These are phyloP conservation scores for Clavispora vitiphila DNA, from an alignment of 805 yeast genomes.

Conservation along the genomic window DNA sequence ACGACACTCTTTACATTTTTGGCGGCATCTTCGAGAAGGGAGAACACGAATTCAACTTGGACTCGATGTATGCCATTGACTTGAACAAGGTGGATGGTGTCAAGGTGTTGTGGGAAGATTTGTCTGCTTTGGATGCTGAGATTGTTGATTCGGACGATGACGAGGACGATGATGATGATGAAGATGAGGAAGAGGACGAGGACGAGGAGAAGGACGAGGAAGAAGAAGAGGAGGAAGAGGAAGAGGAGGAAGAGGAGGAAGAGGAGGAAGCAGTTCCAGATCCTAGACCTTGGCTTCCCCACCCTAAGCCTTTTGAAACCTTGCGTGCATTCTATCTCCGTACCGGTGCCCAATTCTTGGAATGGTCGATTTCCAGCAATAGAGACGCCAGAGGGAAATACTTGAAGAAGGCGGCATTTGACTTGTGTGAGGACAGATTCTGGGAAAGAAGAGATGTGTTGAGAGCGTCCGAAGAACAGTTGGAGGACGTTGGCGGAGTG, in stretches of 20 bases:
- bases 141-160: conserved; percentile 57
- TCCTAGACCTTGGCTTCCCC: conserved; percentile 94
- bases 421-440: conserved; percentile 90
- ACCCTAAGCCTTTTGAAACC: conserved; percentile 88
- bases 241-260: conserved; percentile 55
- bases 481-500: conserved; percentile 88
- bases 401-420: conserved; percentile 83
- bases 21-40: conserved; percentile 91
- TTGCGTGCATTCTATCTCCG: conserved; percentile 80
- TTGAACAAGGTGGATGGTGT: conserved; percentile 84
- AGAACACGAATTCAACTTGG: conserved; percentile 79
- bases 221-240: conserved; percentile 66
- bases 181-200: conserved; percentile 53
- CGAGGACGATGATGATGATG: conserved; percentile 47
- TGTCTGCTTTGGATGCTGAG: conserved; percentile 50
- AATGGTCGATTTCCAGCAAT: conserved; percentile 89
- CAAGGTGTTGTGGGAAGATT: conserved; percentile 85
- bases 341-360: conserved; percentile 79
- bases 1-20: conserved; percentile 74
- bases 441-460: conserved; percentile 98
- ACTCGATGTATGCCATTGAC: conserved; percentile 82
- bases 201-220: conserved; percentile 43
- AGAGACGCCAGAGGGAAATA: conserved; percentile 85
- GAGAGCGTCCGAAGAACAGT: conserved; percentile 78
- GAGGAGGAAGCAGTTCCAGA: conserved; percentile 76